Percentiles rank a stretch among this genome's conserved stretches.
These are phyloP conservation scores for Vigna hirtella DNA, from an alignment of 306 rosid genomes.

Conservation along the genomic window DNA sequence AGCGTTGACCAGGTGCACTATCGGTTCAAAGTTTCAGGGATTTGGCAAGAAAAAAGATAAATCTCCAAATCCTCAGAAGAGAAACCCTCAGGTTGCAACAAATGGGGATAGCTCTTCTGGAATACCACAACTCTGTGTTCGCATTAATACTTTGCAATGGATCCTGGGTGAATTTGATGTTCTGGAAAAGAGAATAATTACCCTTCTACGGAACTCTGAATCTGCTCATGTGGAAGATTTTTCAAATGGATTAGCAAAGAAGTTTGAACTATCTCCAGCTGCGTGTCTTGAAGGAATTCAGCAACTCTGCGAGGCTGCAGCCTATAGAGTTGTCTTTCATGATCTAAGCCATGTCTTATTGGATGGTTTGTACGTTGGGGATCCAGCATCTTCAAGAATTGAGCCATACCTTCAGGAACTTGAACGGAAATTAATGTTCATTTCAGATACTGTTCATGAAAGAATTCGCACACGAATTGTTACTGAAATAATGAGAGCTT, in stretches of 20 bases:
- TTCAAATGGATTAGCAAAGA: slow-evolving; percentile 79
- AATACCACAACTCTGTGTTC: slow-evolving; percentile 76
- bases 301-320: slow-evolving; percentile 88
- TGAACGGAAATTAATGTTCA: slow-evolving; percentile 67
- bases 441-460: slow-evolving; percentile 80
- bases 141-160: slow-evolving; percentile 90
- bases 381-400: slow-evolving; percentile 80
- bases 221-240: slow-evolving; percentile 89
- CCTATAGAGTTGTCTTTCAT: slow-evolving; percentile 81
- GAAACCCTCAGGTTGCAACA: slow-evolving; percentile 91
- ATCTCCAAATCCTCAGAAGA: slow-evolving; percentile 77
- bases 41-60: slow-evolving; percentile 99
- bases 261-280: slow-evolving; percentile 82
- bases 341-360: slow-evolving; percentile 80
- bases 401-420: slow-evolving; percentile 84
- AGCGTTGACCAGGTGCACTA: slow-evolving; percentile 86
- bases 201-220: slow-evolving; percentile 90
- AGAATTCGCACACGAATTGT: slow-evolving; percentile 82
- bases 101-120: slow-evolving; percentile 86
- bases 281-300: slow-evolving; percentile 95
- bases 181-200: slow-evolving; percentile 88
- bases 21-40: slow-evolving; percentile 88
- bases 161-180: slow-evolving; percentile 83
- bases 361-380: slow-evolving; percentile 89
- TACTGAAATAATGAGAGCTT: slow-evolving; percentile 94